Evolutionary conservation across 2,329 filamentous ascomycete genomes (phyloP), one percentile per base, ranked within the genome.

Genomic region (Pezicula radicicola): DNA sequence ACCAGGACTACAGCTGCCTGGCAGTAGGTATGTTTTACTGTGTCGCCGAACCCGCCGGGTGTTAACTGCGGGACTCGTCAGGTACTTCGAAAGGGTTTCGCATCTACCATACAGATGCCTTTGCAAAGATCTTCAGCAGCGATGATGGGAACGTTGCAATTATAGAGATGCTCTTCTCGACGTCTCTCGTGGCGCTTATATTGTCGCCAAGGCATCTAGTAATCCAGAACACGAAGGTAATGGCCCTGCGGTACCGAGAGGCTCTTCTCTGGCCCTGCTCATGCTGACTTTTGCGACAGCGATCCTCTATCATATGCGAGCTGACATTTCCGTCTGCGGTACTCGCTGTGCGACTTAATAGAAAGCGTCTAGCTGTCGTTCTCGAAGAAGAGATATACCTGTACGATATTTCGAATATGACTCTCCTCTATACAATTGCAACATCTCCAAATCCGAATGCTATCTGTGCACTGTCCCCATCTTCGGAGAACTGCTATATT

Each of bases 401-500:
- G 46, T 99, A 99, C 75, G 94, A 99, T 70, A 97, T 99, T 60
- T 91, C 92, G 72, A 97, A 97, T 68, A 97, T 99, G 93, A 93
- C 89, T 64, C 83, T 97, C 53, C 78, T 97, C 39, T 88, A 91
- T 70, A 96, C 91, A 6, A 96, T 97, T 58, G 85, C 91, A 53
- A 97, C 93, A 6, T 97, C 93, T 3, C 90, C 94, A 6, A 99
- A 99, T 64, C 90, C 92, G 1, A 85, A 84, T 57, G 91, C 91
- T 33, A 94, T 97, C 55, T 96, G 91, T 71, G 89, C 92, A 4
- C 80, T 99, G 5, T 96, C 93, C 1, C 91, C 94, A 1, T 96
- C 91, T 2, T 96, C 92, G 5, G 93, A 97, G 54, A 91, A 94
- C 69, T 97, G 93, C 75, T 97, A 91, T 70, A 86, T 99, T 51